Evolutionary conservation across 306 rosid species (phyloP).

Genomic region (Sindora glabra): DNA sequence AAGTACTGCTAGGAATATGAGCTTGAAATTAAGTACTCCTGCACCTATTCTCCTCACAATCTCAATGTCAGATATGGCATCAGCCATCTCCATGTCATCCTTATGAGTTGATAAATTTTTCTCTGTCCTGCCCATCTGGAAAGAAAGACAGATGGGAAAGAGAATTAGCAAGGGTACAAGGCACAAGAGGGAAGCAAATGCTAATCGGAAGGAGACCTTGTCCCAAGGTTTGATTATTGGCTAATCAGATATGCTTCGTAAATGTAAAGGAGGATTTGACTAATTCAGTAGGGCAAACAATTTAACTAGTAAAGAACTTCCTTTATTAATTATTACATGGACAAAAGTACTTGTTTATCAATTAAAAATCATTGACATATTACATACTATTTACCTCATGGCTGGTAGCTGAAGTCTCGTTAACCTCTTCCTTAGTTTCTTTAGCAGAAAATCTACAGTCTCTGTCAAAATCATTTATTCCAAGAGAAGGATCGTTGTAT

Average conservation of each 20-base stretch:
- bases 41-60: slow-evolving; percentile 71
- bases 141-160: slow-evolving; percentile 6
- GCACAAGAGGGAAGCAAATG: not conserved
- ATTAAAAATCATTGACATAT: not conserved
- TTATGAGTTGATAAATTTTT: slow-evolving; percentile 21
- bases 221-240: not conserved
- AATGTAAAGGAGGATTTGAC: no score
- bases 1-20: slow-evolving; percentile 32
- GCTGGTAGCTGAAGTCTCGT: slow-evolving; percentile 22
- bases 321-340: not conserved
- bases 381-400: slow-evolving; percentile 44
- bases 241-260: no score
- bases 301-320: slow-evolving; percentile 5
- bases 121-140: slow-evolving; percentile 32
- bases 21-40: slow-evolving; percentile 53
- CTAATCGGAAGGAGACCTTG: not conserved
- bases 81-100: slow-evolving; percentile 13
- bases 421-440: slow-evolving; percentile 36
- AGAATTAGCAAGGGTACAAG: not conserved
- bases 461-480: not conserved
- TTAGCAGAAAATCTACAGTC: slow-evolving; percentile 15
- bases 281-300: not conserved
- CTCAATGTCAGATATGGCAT: slow-evolving; percentile 32
- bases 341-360: no score
- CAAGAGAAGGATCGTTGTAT: slow-evolving; percentile 25